Evolutionary conservation across 2,329 filamentous ascomycete genomes (phyloP), one percentile per base, ranked within the genome.

Genomic region (Aulographum hederae): DNA sequence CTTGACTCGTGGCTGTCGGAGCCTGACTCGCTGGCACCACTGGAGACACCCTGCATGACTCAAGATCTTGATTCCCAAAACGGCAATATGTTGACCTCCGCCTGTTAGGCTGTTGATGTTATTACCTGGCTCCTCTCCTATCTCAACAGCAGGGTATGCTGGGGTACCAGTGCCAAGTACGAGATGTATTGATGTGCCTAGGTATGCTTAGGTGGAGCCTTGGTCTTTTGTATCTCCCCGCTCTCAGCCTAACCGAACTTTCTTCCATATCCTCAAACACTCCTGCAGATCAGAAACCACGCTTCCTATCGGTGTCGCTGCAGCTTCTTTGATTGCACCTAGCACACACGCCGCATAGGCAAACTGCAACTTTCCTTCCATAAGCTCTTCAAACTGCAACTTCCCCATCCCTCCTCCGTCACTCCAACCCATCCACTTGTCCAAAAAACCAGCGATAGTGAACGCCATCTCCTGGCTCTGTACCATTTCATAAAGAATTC

Each of bases 221-320:
- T n/a, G n/a, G n/a, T n/a, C n/a, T n/a, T n/a, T n/a, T n/a, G n/a
- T n/a, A n/a, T n/a, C n/a, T n/a, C n/a, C n/a, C n/a, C n/a, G n/a
- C n/a, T n/a, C n/a, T 43, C 33, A 47, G 14, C 45, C 45, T 18
- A 47, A 33, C 30, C 45, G 21, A 12, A 46, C 45, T 30, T 44
- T 46, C 32, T 39, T 46, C 43, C 44, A 46, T 16, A 47, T 43
- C 34, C 44, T 37, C 34, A 47, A 37, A 30, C 45, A 46, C 26
- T 47, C 45, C 26, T 46, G 43, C 28, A 47, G 31, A 40, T 47
- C 45, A 13, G 37, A 38, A 8, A 45, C 43, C 17, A 47, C 39
- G 27, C 38, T 45, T 12, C 45, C 44, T 23, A 32, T 39, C 4
- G 39, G 37, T 26, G 41, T 40, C 29, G 34, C 42, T 8, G 40